Evolutionary conservation across 768 basidiomycete genomes (phyloP), one percentile per base, ranked within the genome.

Genomic region (Psilocybe tampanensis): DNA sequence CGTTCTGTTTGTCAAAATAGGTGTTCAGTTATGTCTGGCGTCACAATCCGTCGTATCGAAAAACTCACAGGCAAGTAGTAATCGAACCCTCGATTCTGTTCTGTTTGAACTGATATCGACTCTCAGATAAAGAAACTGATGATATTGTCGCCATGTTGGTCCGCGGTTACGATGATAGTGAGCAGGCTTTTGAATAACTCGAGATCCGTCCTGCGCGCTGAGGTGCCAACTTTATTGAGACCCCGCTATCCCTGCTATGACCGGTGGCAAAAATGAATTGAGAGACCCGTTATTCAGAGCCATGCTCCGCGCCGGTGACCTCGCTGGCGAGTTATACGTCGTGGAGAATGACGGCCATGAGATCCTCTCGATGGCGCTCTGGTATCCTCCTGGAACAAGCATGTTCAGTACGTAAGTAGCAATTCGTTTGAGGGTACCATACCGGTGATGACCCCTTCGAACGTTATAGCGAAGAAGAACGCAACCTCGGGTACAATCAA

Each of bases 301-400:
- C 26, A 54, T 54, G 43, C 26, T 54, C 12, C 26, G 52, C 7
- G 52, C 52, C 12, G 52, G 52, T 2, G 42, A 26, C 2, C 26
- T 34, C 18, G 52, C 41, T 9, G 52, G 52, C 8, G 22, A 54
- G 8, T 33, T 54, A 21, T 54, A 54, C 44, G 52, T 54, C 24
- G 1, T 54, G 18, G 52, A 54, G 42, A 45, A 54, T 5, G 42
- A 22, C 0, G n/a, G 15, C 9, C 42, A 45, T n/a, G 52, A 54
- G 15, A 44, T 54, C 9, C 19, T 44, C 21, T 44, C 52, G 8
- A 54, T 44, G 23, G 52, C 52, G 11, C 43, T 54, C 18, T 54
- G 52, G 52, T 54, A 43, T 44, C 15, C 43, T 18, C 52, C 52
- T 18, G 52, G 52, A 4, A 33, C 42, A 21, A n/a, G 12, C 7